Conservation (phyloP, 2,329 filamentous ascomycete genomes). For the Cladobotryum protrusum region DNA sequence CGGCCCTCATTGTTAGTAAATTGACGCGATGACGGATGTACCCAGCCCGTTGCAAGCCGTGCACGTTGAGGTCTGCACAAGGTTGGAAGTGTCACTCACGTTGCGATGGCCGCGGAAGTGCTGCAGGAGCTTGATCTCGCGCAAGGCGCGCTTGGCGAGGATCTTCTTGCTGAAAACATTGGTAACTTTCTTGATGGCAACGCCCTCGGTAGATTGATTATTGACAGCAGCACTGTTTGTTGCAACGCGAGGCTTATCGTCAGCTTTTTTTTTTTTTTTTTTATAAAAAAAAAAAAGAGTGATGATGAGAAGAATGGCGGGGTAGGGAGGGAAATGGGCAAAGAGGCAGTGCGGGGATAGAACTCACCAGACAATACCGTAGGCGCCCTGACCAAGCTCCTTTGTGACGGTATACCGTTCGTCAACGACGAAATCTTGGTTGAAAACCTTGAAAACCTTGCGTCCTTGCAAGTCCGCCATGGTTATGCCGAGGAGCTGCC, state of each 20-base stretch:
- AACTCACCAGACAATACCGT: constrained; percentile 91
- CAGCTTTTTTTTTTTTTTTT: constrained; percentile 14
- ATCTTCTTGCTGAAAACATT: constrained; percentile 99
- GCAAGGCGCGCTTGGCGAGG: constrained; percentile 90
- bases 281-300: constrained; percentile 11
- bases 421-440: constrained; percentile 98
- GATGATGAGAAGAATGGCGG: constrained; percentile 16
- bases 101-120: constrained; percentile 91
- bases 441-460: constrained; percentile 99
- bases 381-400: constrained; percentile 95
- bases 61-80: no score
- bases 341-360: constrained; percentile 7
- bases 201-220: constrained; percentile 81
- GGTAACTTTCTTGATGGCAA: constrained; percentile 99
- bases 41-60: no score
- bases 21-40: not conserved
- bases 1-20: constrained; percentile 1
- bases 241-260: constrained; percentile 20
- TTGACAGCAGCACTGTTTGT: constrained; percentile 77
- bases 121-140: constrained; percentile 97
- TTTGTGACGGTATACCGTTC: constrained; percentile 98
- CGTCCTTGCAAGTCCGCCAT: constrained; percentile 47
- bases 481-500: constrained; percentile 7
- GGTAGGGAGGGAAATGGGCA: constrained; percentile 19
- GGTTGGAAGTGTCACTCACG: constrained; percentile 42